These are phyloP conservation scores for Ambrosia hybrid DNA, from an alignment of 140 eudicot species.

Conservation along the genomic window DNA sequence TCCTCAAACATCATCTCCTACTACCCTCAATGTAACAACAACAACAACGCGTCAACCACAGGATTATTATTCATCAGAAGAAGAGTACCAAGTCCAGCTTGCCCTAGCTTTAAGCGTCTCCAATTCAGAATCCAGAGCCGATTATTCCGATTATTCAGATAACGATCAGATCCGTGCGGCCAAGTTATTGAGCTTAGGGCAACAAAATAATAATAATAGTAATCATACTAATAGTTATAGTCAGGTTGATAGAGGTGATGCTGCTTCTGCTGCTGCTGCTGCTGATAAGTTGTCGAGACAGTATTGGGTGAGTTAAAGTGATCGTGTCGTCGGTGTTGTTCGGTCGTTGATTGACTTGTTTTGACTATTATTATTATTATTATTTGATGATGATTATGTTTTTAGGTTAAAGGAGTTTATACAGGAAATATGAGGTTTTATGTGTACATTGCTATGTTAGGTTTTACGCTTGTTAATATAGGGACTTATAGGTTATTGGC, in stretches of 20 bases:
- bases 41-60: slow-evolving; percentile 37
- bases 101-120: slow-evolving; percentile 94
- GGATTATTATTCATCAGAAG: slow-evolving; percentile 81
- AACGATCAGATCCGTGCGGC: slow-evolving; percentile 58
- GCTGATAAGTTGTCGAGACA: slow-evolving; percentile 79
- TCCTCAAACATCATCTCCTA: slow-evolving; percentile 37
- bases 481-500: slow-evolving; percentile 4
- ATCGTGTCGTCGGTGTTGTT: background rate
- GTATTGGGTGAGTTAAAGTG: slow-evolving; percentile 74
- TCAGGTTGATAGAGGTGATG: slow-evolving; percentile 26
- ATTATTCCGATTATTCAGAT: slow-evolving; percentile 17
- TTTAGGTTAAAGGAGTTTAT: slow-evolving; percentile 18
- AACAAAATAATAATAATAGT: background rate
- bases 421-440: slow-evolving; percentile 7
- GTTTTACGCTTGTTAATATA: background rate
- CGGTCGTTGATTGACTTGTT: background rate
- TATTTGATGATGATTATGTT: background rate
- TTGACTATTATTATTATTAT: background rate
- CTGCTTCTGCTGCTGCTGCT: slow-evolving; percentile 36
- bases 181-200: slow-evolving; percentile 41
- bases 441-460: slow-evolving; percentile 15
- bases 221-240: background rate
- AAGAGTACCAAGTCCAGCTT: slow-evolving; percentile 89
- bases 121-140: slow-evolving; percentile 47
- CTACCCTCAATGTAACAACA: slow-evolving; percentile 27